Percentiles rank a stretch among this genome's conserved stretches.
Conservation (phyloP, 495 filamentous ascomycete species). For the Lichina pygmaea region DNA sequence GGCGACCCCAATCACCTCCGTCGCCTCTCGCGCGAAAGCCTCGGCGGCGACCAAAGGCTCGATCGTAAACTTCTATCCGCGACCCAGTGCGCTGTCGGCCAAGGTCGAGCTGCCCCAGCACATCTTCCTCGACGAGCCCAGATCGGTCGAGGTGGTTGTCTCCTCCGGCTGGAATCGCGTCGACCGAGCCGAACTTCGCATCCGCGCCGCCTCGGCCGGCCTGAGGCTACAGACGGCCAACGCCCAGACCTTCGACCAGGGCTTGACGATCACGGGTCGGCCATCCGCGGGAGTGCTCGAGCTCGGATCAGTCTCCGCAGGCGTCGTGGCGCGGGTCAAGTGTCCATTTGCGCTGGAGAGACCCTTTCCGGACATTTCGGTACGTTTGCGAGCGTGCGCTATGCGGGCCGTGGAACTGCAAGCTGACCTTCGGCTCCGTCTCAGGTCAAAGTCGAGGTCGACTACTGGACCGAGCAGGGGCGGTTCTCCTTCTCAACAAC, state of each 20-base stretch:
- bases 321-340: slow-evolving; percentile 25
- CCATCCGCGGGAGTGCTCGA: slow-evolving; percentile 39
- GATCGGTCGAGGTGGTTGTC: slow-evolving; percentile 46
- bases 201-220: slow-evolving; percentile 67
- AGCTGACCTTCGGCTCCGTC: too few relatives aligned
- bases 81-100: slow-evolving; percentile 19
- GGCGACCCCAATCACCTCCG: slow-evolving; percentile 12
- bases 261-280: slow-evolving; percentile 25
- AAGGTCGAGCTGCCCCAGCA: slow-evolving; percentile 22
- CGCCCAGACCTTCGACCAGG: slow-evolving; percentile 26
- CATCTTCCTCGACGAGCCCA: slow-evolving; percentile 52
- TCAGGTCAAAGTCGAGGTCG: slow-evolving; percentile 33
- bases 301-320: slow-evolving; percentile 24
- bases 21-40: slow-evolving; percentile 12
- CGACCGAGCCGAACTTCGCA: slow-evolving; percentile 33
- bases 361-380: slow-evolving; percentile 38
- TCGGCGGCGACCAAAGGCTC: slow-evolving; percentile 7
- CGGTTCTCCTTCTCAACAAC: slow-evolving; percentile 41
- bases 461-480: slow-evolving; percentile 49
- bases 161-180: slow-evolving; percentile 56
- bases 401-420: too few relatives aligned
- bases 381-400: slow-evolving; percentile 9
- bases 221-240: slow-evolving; percentile 57
- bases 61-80: slow-evolving; percentile 24
- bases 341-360: slow-evolving; percentile 76